Conservation (phyloP, 805 yeast genomes). For the Ogataea salicorniae region DNA sequence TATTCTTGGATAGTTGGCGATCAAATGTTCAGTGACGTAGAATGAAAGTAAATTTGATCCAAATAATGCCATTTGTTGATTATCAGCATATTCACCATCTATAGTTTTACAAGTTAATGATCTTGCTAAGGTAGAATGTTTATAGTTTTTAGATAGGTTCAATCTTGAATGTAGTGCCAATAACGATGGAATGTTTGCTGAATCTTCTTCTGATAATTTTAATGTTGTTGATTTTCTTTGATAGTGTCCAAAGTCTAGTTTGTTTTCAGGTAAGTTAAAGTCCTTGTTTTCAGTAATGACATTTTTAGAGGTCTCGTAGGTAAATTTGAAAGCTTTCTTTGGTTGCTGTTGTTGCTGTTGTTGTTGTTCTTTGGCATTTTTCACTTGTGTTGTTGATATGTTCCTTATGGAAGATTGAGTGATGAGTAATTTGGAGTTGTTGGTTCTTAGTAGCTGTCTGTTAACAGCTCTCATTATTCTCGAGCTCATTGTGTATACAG, state of each 20-base stretch:
- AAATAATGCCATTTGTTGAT: conserved; percentile 72
- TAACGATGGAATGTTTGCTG: conserved; percentile 61
- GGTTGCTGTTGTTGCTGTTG: conserved; percentile 3
- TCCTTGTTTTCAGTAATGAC: conserved; percentile 9
- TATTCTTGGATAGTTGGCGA: conserved; percentile 80
- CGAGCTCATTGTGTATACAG: conserved; percentile 5
- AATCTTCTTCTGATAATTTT: conserved; percentile 44
- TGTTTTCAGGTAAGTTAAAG: conserved; percentile 16
- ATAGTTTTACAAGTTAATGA: conserved; percentile 55
- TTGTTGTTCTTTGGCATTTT: not conserved
- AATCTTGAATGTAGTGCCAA: conserved; percentile 76
- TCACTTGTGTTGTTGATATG: conserved; percentile 13
- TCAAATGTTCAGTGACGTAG: conserved; percentile 67
- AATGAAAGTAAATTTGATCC: conserved; percentile 76
- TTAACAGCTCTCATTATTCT: conserved; percentile 9
- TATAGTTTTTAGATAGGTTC: conserved; percentile 50
- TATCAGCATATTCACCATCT: conserved; percentile 52
- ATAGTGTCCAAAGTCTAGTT: conserved; percentile 30
- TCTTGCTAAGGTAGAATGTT: conserved; percentile 69
- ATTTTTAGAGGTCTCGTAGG: conserved; percentile 27
- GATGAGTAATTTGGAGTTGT: not conserved
- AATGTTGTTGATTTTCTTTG: conserved; percentile 21
- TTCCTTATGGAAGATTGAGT: conserved; percentile 3
- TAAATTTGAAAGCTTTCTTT: conserved; percentile 19
- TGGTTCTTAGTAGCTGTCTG: conserved; percentile 2